These are phyloP conservation scores for Wilhelminamyces savonicus DNA, from an alignment of 805 yeast genomes.

Conservation along the genomic window DNA sequence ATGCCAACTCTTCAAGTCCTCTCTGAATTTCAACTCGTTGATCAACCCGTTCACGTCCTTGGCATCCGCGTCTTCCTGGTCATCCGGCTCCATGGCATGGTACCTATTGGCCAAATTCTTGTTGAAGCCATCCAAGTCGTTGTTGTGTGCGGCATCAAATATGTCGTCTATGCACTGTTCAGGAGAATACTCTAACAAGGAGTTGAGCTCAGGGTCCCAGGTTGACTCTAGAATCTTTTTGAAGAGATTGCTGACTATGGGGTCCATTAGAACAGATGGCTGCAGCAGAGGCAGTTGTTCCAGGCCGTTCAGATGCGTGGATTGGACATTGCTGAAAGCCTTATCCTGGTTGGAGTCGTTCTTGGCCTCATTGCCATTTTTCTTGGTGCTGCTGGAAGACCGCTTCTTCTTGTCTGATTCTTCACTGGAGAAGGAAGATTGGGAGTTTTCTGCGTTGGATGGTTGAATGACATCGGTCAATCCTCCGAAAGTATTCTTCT, in stretches of 20 bases:
- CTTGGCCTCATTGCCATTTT: not conserved
- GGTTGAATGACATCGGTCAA: conserved; percentile 39
- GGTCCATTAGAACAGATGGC: conserved; percentile 42
- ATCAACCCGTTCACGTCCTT: conserved; percentile 31
- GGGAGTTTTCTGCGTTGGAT: conserved; percentile 3
- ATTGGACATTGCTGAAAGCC: not conserved
- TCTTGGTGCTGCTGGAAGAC: conserved; percentile 2
- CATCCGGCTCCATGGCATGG: conserved; percentile 7
- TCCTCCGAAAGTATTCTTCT: conserved; percentile 43
- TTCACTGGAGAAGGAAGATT: no score
- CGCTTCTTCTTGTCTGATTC: conserved; percentile 1
- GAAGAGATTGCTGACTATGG: conserved; percentile 44
- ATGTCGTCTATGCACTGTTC: conserved; percentile 71
- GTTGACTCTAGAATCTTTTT: conserved; percentile 50
- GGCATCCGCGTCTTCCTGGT: conserved; percentile 14
- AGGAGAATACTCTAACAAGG: conserved; percentile 51
- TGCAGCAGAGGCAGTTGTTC: conserved; percentile 5
- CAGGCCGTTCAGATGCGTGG: no score
- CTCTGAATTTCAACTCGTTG: conserved; percentile 29
- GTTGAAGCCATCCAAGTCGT: conserved; percentile 7
- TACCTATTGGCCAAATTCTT: conserved; percentile 7
- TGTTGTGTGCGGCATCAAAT: conserved; percentile 51
- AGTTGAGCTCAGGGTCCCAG: conserved; percentile 51
- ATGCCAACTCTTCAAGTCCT: conserved; percentile 32
- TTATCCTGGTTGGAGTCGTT: conserved; percentile 1